Percentiles rank a stretch among this genome's conserved stretches.
phyloP scores from a whole-genome alignment of 2,329 filamentous ascomycete genomes.

The Chaetomium sp. region DNA sequence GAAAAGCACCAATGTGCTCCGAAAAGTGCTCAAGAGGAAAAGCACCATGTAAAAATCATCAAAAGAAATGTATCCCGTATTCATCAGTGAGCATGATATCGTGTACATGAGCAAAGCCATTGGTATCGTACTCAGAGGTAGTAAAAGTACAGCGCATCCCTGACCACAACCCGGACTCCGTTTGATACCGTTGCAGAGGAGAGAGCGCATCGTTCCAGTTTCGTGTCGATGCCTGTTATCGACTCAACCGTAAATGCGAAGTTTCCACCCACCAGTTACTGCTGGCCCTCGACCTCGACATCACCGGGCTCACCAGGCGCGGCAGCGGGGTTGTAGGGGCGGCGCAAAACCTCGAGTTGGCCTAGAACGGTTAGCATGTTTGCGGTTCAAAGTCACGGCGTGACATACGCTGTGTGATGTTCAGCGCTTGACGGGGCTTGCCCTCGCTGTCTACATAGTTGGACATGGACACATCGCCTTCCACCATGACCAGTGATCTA shows the following conservation, averaged over 20 bases:
- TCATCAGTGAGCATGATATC: background rate
- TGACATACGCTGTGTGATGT: constrained; percentile 76
- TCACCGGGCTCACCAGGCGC: constrained; percentile 10
- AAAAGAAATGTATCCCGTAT: background rate
- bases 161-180: background rate
- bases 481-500: constrained; percentile 78
- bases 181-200: constrained; percentile 14
- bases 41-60: background rate
- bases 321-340: constrained; percentile 17
- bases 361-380: constrained; percentile 39
- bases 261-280: constrained; percentile 9
- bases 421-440: constrained; percentile 65
- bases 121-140: constrained; percentile 15
- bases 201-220: constrained; percentile 11
- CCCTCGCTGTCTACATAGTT: constrained; percentile 71
- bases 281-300: constrained; percentile 12
- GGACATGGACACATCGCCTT: constrained; percentile 75
- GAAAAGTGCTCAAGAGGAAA: background rate
- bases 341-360: constrained; percentile 51
- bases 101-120: constrained; percentile 5
- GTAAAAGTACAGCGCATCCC: constrained; percentile 9
- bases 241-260: background rate
- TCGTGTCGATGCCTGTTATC: background rate
- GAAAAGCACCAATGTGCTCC: background rate
- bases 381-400: background rate